Conservation (phyloP, 805 yeast genomes). For the Schwanniomyces vanrijiae region DNA sequence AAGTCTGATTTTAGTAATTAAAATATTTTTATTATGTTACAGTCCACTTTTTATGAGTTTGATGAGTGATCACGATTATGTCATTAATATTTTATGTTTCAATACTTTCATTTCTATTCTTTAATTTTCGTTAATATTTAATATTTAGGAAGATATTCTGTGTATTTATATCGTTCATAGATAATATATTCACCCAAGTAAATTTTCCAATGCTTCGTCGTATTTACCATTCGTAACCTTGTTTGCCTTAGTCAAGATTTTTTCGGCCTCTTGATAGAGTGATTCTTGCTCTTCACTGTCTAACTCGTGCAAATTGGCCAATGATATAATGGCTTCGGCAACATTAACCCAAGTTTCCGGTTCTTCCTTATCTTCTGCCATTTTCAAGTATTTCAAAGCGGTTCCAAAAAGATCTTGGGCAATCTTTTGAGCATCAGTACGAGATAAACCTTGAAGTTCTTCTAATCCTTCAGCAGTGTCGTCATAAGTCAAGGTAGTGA, state of each 20-base stretch:
- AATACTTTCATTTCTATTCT: background rate
- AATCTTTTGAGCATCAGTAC: constrained; percentile 45
- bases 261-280: constrained; percentile 68
- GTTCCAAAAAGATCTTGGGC: constrained; percentile 47
- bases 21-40: constrained; percentile 1
- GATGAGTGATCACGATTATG: background rate
- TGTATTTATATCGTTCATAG: constrained; percentile 1
- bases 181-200: constrained; percentile 15
- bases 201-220: constrained; percentile 60
- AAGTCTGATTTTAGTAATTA: constrained; percentile 43
- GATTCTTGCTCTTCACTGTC: constrained; percentile 68
- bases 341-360: constrained; percentile 80
- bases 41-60: constrained; percentile 1
- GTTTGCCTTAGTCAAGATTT: constrained; percentile 66
- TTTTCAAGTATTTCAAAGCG: constrained; percentile 58
- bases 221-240: constrained; percentile 78
- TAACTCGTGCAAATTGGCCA: constrained; percentile 70
- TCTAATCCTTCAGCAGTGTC: constrained; percentile 34
- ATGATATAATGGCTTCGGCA: constrained; percentile 81
- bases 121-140: background rate
- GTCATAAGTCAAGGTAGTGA: constrained; percentile 58
- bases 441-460: constrained; percentile 36
- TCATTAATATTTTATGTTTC: background rate
- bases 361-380: constrained; percentile 67
- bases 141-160: background rate